phyloP scores from a whole-genome alignment of 2,329 filamentous ascomycete species.

The Hymenoscyphus scutula region DNA sequence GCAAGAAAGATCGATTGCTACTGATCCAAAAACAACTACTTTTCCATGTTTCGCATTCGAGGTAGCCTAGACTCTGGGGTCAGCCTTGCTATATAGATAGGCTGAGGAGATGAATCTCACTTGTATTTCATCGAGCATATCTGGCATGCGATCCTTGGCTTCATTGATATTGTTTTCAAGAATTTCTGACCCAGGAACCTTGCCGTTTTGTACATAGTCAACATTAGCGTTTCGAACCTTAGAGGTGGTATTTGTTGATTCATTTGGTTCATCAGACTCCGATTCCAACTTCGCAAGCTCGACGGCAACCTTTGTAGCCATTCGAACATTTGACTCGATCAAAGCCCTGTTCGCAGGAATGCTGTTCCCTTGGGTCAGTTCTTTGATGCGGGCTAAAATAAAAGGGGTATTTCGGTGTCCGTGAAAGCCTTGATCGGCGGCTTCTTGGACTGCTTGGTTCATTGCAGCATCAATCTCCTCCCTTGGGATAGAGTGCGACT shows the following conservation, averaged over 20 bases:
- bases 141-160: too few species aligned
- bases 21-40: constrained; percentile 84
- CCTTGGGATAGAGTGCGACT: constrained; percentile 57
- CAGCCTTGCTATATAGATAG: too few species aligned
- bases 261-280: neutral
- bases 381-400: constrained; percentile 65
- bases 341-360: constrained; percentile 63
- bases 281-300: constrained; percentile 38
- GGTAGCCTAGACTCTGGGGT: neutral
- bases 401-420: constrained; percentile 70
- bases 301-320: constrained; percentile 63
- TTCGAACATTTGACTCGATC: constrained; percentile 63
- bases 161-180: too few species aligned
- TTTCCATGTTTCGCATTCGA: constrained; percentile 36
- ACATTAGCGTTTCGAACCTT: neutral
- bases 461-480: constrained; percentile 57
- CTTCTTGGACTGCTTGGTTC: constrained; percentile 52
- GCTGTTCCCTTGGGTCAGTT: constrained; percentile 61
- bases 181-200: too few species aligned
- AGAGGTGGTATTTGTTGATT: neutral
- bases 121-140: too few species aligned
- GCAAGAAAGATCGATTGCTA: constrained; percentile 85
- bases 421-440: constrained; percentile 50
- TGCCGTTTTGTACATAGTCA: too few species aligned
- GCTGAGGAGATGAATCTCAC: too few species aligned